Conservation (phyloP, 1,284 basidiomycete genomes). For the Ganoderma resinaceum region DNA sequence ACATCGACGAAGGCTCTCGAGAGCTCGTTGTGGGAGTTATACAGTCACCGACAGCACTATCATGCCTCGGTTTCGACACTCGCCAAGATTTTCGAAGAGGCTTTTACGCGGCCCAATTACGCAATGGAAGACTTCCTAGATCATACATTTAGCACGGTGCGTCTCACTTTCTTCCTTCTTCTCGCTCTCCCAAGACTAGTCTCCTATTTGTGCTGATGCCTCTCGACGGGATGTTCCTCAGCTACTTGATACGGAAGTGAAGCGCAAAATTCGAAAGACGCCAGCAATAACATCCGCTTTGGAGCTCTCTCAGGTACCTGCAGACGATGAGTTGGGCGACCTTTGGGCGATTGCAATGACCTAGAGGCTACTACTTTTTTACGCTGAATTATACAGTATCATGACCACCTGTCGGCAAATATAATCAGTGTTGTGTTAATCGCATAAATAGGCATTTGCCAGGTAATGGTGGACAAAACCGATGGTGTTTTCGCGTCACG, state of each 20-base stretch:
- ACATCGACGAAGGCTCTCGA: slow-evolving; percentile 81
- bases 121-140: slow-evolving; percentile 97
- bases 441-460: too few relatives aligned
- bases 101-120: slow-evolving; percentile 93
- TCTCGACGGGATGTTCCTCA: slow-evolving; percentile 39
- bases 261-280: slow-evolving; percentile 82
- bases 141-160: slow-evolving; percentile 91
- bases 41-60: slow-evolving; percentile 85
- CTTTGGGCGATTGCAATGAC: slow-evolving; percentile 20
- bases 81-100: slow-evolving; percentile 87
- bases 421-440: too few relatives aligned
- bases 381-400: background rate
- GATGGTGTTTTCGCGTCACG: too few relatives aligned
- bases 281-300: slow-evolving; percentile 55
- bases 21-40: slow-evolving; percentile 93
- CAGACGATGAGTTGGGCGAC: slow-evolving; percentile 23
- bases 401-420: too few relatives aligned
- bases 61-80: slow-evolving; percentile 86
- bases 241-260: slow-evolving; percentile 90
- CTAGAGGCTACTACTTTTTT: background rate
- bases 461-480: too few relatives aligned
- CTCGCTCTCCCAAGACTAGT: background rate
- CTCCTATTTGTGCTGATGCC: slow-evolving; percentile 3
- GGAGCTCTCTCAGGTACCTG: slow-evolving; percentile 18
- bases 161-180: slow-evolving; percentile 40